phyloP scores from a whole-genome alignment of 2,329 filamentous ascomycete species.

The Orbilia oligospora region DNA sequence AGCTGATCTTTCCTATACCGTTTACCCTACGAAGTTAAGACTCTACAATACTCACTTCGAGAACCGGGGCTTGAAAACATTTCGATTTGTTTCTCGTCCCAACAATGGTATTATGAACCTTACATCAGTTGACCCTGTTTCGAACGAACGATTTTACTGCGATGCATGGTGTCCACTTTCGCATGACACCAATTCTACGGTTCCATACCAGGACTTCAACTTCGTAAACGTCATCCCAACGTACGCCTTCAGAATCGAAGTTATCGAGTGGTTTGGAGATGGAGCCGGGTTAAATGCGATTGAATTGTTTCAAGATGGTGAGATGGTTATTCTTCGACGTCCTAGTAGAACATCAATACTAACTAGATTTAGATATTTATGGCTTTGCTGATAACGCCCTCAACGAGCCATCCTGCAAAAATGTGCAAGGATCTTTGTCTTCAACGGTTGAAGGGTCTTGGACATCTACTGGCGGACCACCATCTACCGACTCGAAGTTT shows the following conservation, averaged over 20 bases:
- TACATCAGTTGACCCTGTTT: conserved; percentile 84
- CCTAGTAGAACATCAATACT: conserved; percentile 2
- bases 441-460: conserved; percentile 82
- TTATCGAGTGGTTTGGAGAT: conserved; percentile 86
- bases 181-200: conserved; percentile 72
- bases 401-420: conserved; percentile 87
- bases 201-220: conserved; percentile 86
- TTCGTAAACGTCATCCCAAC: conserved; percentile 92
- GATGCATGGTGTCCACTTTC: conserved; percentile 89
- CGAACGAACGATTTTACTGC: conserved; percentile 78
- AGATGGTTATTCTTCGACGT: conserved; percentile 62
- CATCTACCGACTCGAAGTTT: conserved; percentile 77
- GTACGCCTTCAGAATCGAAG: conserved; percentile 86
- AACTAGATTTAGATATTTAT: conserved; percentile 74
- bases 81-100: conserved; percentile 86
- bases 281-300: conserved; percentile 90
- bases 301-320: conserved; percentile 83
- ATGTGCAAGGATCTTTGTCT: conserved; percentile 75
- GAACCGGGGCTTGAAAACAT: conserved; percentile 88
- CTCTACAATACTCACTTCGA: conserved; percentile 89
- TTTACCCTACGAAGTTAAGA: conserved; percentile 86
- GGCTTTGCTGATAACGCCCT: conserved; percentile 87
- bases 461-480: conserved; percentile 70
- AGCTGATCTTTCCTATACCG: conserved; percentile 85
- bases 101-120: conserved; percentile 96